Base-by-base conservation (phyloP, 2,329 filamentous ascomycete species). In the Trichoderma semiorbis region DNA sequence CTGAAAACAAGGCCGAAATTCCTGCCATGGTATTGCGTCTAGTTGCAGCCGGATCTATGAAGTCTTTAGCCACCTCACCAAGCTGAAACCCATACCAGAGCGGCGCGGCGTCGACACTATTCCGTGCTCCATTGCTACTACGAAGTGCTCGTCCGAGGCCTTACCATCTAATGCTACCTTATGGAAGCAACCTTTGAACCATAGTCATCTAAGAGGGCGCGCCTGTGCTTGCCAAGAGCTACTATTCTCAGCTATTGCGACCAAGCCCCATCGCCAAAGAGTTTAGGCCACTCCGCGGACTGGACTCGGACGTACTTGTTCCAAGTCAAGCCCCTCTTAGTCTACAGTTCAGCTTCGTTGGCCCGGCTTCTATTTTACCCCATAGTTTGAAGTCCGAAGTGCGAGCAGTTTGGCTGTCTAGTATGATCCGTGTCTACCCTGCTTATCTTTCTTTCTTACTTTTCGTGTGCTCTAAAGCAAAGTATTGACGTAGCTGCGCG, bases 181-280 rank as follows among this genome's bases (percentile, higher is more conserved):
- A 3, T 53, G 21, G 21, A 39, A 7, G 12, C n/a, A 50, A 21
- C 43, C 10, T 21, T 18, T 57, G 8, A 16, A 11, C n/a, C 21
- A 10, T 24, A 36, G 10, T 26, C 14, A 18, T 14, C 16, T 39
- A n/a, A n/a, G 66, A 39, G 18, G 32, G 53, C 53, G 24, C n/a
- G 55, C 18, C 66, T n/a, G n/a, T 69, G 36, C 39, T 69, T 61
- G 57, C 66, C 57, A 68, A 68, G 64, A 67, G 65, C 63, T 50
- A 28, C 65, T 67, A 34, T 10, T 57, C 30, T 36, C 53, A 53
- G 39, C 66, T 61, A 69, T 53, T 69, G 57, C 18, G 8, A 36
- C 36, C 39, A 50, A 55, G 28, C 30, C 63, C 28, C 43, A 32
- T 47, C 26, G 24, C 62, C 7, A 64, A 21, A 24, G 43, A 8